Evolutionary conservation across 768 basidiomycete genomes (phyloP).

Genomic region (Tulasnella sp.): DNA sequence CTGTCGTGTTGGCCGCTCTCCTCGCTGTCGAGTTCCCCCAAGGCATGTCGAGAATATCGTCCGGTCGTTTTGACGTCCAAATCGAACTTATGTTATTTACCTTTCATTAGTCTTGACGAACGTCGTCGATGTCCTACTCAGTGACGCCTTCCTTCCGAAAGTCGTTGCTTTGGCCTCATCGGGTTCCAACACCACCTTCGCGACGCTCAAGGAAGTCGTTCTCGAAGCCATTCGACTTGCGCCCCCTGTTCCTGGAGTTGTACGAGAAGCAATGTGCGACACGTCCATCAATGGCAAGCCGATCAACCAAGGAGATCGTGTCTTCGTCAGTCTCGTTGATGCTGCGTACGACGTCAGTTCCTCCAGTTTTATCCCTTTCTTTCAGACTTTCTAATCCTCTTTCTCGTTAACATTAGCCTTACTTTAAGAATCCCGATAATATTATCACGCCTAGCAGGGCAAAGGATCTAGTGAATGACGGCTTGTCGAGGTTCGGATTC

Average conservation of each 20-base stretch:
- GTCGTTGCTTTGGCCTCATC: slow-evolving; percentile 6
- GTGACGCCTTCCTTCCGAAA: neutral
- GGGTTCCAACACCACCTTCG: neutral
- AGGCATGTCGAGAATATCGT: neutral
- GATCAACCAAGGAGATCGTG: neutral
- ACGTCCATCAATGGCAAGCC: slow-evolving; percentile 1
- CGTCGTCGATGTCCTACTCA: slow-evolving; percentile 31
- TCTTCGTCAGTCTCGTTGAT: slow-evolving; percentile 23
- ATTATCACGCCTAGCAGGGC: neutral
- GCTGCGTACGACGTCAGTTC: slow-evolving; percentile 25
- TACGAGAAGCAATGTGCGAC: neutral
- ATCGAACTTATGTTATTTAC: neutral
- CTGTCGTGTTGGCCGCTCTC: neutral
- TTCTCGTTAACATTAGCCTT: neutral
- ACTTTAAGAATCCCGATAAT: slow-evolving; percentile 6
- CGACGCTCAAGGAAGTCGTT: slow-evolving; percentile 14
- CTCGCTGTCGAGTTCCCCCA: slow-evolving; percentile 20
- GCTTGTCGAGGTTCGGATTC: neutral
- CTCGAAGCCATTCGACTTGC: slow-evolving; percentile 23
- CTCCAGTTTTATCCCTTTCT: neutral
- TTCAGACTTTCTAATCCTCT: neutral
- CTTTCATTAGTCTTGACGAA: slow-evolving; percentile 10
- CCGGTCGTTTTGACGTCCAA: neutral
- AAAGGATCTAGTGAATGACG: neutral
- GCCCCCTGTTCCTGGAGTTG: neutral